These are phyloP conservation scores for Saccharomyces hybrid DNA, from an alignment of 1,139 yeast species.

Conservation along the genomic window DNA sequence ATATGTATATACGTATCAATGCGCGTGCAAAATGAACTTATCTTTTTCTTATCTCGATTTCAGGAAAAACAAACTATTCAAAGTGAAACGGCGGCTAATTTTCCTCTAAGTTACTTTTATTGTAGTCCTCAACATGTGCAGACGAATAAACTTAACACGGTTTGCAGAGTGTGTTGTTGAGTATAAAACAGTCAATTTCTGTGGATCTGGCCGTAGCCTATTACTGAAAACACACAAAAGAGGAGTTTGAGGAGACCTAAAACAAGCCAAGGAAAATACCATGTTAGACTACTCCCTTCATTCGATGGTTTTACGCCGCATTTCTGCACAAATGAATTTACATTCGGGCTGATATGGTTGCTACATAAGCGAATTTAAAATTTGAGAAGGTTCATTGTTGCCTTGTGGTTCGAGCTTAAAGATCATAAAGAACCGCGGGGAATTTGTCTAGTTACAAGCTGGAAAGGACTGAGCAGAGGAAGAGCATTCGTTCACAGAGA, in stretches of 20 bases:
- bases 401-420: not conserved
- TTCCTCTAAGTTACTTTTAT: not conserved
- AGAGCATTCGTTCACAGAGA: not conserved
- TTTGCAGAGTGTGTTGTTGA: not conserved
- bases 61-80: not conserved
- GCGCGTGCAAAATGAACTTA: not conserved
- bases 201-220: not conserved
- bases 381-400: not conserved
- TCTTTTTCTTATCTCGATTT: not conserved
- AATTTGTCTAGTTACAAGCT: not conserved
- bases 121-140: not conserved
- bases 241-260: not conserved
- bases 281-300: constrained; percentile 3
- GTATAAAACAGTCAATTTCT: not conserved
- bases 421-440: not conserved
- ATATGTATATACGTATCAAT: not conserved
- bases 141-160: too few species aligned
- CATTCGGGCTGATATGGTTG: not conserved
- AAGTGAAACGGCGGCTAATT: not conserved
- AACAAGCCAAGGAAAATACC: not conserved
- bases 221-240: not conserved
- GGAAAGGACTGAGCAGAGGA: not conserved
- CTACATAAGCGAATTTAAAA: not conserved
- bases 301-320: not conserved
- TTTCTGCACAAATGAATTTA: not conserved